Percentiles rank a stretch among this genome's conserved stretches.
Conservation (phyloP, 441 rosid species). For the Daphne laureola region DNA sequence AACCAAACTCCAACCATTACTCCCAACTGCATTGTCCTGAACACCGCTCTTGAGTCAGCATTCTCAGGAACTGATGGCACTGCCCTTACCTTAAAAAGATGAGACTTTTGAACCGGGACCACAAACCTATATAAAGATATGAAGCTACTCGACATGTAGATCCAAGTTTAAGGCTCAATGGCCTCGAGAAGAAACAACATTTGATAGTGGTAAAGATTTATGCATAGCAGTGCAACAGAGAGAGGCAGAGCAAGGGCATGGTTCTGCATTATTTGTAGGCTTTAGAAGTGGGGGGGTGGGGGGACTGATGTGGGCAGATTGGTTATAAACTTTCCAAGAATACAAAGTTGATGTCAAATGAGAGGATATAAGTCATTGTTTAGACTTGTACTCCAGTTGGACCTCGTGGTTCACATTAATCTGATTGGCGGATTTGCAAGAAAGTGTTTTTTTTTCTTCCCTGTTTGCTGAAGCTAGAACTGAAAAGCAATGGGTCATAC, state of each 20-base stretch:
- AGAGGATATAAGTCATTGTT: neutral
- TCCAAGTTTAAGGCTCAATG: constrained; percentile 5
- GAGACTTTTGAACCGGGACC: constrained; percentile 9
- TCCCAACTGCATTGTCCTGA: constrained; percentile 31
- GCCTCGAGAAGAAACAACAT: constrained; percentile 11
- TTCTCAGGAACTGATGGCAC: constrained; percentile 33
- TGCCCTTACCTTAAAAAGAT: constrained; percentile 28
- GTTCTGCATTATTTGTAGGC: constrained; percentile 34
- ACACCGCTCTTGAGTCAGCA: constrained; percentile 14
- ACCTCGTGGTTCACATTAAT: neutral
- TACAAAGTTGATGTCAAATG: neutral
- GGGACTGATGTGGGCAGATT: neutral
- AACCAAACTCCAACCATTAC: constrained; percentile 59
- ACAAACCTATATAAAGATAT: constrained; percentile 6
- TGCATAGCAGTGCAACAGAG: constrained; percentile 22
- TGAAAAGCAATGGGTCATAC: no score
- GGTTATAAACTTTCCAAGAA: constrained; percentile 14
- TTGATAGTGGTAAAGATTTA: constrained; percentile 4
- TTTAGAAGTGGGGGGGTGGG: constrained; percentile 1
- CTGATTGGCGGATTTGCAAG: no score
- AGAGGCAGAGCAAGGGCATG: constrained; percentile 25
- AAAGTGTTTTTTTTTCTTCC: no score
- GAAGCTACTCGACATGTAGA: no score
- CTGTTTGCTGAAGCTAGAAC: no score
- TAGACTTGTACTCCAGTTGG: neutral